phyloP scores from a whole-genome alignment of 371 early-diverging fungal genomes.

The Smittium culicis region DNA sequence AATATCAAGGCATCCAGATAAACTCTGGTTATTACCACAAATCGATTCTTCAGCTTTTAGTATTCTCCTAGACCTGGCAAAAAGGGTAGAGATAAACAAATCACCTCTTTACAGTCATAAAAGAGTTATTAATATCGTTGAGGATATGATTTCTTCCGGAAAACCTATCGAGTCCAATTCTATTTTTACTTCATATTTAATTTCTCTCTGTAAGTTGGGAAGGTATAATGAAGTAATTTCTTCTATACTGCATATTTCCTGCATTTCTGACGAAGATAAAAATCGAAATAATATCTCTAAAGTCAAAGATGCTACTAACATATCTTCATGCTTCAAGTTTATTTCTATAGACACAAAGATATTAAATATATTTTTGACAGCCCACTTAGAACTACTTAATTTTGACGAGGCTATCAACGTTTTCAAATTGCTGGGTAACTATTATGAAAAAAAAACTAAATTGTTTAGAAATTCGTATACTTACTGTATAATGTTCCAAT shows the following conservation, averaged over 20 bases:
- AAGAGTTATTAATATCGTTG: not conserved
- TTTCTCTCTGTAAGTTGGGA: not conserved
- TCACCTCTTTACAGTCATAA: not conserved
- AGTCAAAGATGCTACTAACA: not conserved
- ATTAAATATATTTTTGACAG: not conserved
- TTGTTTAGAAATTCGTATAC: slow-evolving; percentile 3
- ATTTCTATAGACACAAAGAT: not conserved
- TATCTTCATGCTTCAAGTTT: not conserved
- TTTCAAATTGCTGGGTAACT: not conserved
- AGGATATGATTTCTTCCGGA: not conserved
- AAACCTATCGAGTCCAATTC: slow-evolving; percentile 3
- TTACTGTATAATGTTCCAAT: slow-evolving; percentile 3
- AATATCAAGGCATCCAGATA: not conserved
- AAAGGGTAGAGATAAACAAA: not conserved
- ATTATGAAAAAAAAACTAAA: not conserved
- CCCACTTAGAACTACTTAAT: slow-evolving; percentile 1
- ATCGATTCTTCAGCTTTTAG: not conserved
- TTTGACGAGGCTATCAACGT: not conserved
- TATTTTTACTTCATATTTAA: not conserved
- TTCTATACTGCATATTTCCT: not conserved
- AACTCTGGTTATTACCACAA: not conserved
- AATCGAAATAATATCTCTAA: not conserved
- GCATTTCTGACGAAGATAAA: not conserved
- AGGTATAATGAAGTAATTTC: not conserved
- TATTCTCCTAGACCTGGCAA: slow-evolving; percentile 1